Conservation (phyloP, 1,284 basidiomycete genomes). For the Meira nashicola region DNA sequence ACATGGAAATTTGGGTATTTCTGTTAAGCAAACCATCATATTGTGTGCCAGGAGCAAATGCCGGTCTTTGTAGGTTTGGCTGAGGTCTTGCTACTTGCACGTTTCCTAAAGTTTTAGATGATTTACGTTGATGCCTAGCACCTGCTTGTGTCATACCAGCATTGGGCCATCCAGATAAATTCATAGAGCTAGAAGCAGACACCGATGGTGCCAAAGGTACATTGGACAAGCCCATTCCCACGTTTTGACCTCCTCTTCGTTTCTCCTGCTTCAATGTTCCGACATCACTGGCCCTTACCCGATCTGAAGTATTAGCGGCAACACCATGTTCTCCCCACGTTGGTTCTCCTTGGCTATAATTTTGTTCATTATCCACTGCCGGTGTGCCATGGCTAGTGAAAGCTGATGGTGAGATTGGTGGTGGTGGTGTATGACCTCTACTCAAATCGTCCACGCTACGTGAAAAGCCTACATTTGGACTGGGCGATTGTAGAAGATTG, state of each 20-base stretch:
- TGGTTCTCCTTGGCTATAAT: constrained; percentile 2
- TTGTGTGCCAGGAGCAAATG: constrained; percentile 19
- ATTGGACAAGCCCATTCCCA: neutral
- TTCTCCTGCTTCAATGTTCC: constrained; percentile 21
- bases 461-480: constrained; percentile 33
- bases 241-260: neutral
- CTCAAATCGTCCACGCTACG: constrained; percentile 43
- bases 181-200: neutral
- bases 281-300: constrained; percentile 38
- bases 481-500: constrained; percentile 32
- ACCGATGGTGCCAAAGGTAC: neutral
- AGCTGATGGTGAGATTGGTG: neutral
- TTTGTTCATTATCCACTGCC: neutral
- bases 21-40: constrained; percentile 41
- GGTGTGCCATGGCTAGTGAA: neutral
- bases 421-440: neutral
- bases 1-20: constrained; percentile 41
- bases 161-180: no score
- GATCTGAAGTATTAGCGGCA: constrained; percentile 5
- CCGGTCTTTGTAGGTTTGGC: constrained; percentile 7
- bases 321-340: constrained; percentile 35
- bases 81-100: constrained; percentile 21
- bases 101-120: constrained; percentile 26
- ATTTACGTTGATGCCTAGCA: constrained; percentile 18
- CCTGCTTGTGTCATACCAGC: no score